Evolutionary conservation across 2,329 filamentous ascomycete species (phyloP), one percentile per base, ranked within the genome.

Genomic region (Camillea tinctor): DNA sequence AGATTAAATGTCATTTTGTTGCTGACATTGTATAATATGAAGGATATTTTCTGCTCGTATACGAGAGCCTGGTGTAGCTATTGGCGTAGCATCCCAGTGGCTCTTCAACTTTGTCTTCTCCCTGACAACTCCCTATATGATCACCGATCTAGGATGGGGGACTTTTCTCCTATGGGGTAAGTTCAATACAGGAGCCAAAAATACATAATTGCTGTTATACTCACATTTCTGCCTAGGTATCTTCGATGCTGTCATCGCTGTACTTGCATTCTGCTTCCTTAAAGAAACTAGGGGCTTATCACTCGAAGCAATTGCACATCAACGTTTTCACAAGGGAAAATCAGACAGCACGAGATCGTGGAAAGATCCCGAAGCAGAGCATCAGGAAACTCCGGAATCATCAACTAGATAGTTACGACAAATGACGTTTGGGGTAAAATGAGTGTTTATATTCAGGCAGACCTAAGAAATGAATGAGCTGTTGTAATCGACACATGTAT

Each of bases 261-360:
- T 68, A 6, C 59, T 81, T 64, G 77, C 83, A 23, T 84, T 75
- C 68, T 81, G 82, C 65, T 80, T 85, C 70, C 77, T 90, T 59
- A 87, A 88, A 60, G 88, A 90, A 75, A 91, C 88, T 54, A 89
- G 89, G 75, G 87, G 87, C 51, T 77, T 89, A 5, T 85, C 84
- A 0, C 80, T 90, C 36, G 88, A 91, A 73, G 82, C 87, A 66
- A 77, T 79, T 61, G 73, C 71, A 2, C 66, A 72, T 19, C 68
- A 69, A 51, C 59, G 67, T 9, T 74, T 72, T 51, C 66, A 64
- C 22, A 64, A 63, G 4, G 56, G 63, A 4, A 63, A 52, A 50
- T 64, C 65, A 11, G 40, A 55, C 0, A 57, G 64, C n/a, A 49
- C 54, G 1, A 48, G 53, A 21, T 59, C 61, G 22, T 63, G 58